These are phyloP conservation scores for Ganoderma lingzhi DNA, from an alignment of 1,284 basidiomycete genomes.

Conservation along the genomic window DNA sequence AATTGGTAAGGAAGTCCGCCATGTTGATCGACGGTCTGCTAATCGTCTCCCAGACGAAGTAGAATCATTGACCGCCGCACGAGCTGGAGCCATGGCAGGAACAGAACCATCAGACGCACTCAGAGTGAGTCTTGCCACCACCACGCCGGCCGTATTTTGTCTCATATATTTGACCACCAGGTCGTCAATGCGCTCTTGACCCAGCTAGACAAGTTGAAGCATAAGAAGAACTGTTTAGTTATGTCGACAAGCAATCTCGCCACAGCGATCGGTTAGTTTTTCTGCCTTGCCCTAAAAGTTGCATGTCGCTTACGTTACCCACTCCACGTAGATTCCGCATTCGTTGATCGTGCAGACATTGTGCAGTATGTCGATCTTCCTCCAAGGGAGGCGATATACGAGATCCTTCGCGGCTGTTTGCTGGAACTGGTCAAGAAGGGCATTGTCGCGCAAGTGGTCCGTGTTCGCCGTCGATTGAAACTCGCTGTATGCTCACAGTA, in stretches of 20 bases:
- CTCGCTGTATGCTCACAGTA: not conserved
- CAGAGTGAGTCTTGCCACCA: constrained; percentile 59
- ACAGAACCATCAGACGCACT: constrained; percentile 97
- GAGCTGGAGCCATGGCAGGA: constrained; percentile 93
- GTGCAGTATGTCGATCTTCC: constrained; percentile 95
- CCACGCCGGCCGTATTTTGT: not conserved
- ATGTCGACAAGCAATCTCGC: constrained; percentile 98
- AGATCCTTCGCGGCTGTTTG: constrained; percentile 89
- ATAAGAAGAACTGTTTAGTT: constrained; percentile 92
- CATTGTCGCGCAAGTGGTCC: constrained; percentile 69
- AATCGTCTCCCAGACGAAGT: constrained; percentile 80
- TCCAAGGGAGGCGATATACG: constrained; percentile 90
- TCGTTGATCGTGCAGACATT: constrained; percentile 97
- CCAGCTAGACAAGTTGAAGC: constrained; percentile 95
- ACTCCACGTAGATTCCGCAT: constrained; percentile 79
- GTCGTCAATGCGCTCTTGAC: constrained; percentile 98
- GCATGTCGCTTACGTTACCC: constrained; percentile 6
- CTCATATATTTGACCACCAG: constrained; percentile 47
- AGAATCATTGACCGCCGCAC: constrained; percentile 92
- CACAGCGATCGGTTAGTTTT: constrained; percentile 87
- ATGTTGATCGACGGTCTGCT: not conserved
- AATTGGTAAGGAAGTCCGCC: constrained; percentile 67
- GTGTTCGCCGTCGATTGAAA: constrained; percentile 32
- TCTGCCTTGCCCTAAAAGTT: not conserved
- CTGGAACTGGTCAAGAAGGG: constrained; percentile 81